Evolutionary conservation across 1,284 basidiomycete species (phyloP).

Genomic region (Trametes pubescens): DNA sequence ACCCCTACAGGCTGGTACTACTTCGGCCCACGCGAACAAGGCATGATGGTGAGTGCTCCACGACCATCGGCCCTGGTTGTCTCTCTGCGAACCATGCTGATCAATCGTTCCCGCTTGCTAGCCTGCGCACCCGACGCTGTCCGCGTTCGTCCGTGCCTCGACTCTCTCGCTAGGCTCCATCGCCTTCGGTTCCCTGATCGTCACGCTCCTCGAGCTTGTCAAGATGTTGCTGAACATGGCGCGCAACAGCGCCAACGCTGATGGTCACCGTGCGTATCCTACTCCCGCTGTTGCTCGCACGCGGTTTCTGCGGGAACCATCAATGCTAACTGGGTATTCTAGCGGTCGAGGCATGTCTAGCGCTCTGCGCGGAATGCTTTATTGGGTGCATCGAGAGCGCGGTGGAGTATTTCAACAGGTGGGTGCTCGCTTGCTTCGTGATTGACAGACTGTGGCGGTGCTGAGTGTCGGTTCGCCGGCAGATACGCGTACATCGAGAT

Average conservation of each 20-base stretch:
- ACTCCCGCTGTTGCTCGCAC: neutral
- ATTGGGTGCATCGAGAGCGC: slow-evolving; percentile 75
- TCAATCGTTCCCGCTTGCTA: slow-evolving; percentile 35
- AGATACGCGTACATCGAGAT: slow-evolving; percentile 88
- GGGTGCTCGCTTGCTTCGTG: slow-evolving; percentile 36
- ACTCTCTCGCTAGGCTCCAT: slow-evolving; percentile 90
- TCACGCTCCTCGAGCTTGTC: slow-evolving; percentile 85
- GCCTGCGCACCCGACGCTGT: slow-evolving; percentile 76
- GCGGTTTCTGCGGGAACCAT: neutral
- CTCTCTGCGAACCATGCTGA: neutral
- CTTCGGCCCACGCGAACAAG: slow-evolving; percentile 69
- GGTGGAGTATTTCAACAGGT: slow-evolving; percentile 87
- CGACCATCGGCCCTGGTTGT: neutral
- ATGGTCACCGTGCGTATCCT: slow-evolving; percentile 73
- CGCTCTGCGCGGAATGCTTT: slow-evolving; percentile 85
- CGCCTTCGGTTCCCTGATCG: slow-evolving; percentile 90
- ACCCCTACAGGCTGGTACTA: slow-evolving; percentile 68
- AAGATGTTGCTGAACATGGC: slow-evolving; percentile 71
- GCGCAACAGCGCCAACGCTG: slow-evolving; percentile 71
- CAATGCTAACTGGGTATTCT: neutral
- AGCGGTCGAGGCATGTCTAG: slow-evolving; percentile 78
- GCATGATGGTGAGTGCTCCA: slow-evolving; percentile 59
- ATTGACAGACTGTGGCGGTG: neutral
- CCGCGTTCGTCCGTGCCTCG: slow-evolving; percentile 82
- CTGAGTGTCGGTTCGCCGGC: neutral